Base-by-base conservation (phyloP, 2,329 filamentous ascomycete species). In the Monosporascus ibericus region DNA sequence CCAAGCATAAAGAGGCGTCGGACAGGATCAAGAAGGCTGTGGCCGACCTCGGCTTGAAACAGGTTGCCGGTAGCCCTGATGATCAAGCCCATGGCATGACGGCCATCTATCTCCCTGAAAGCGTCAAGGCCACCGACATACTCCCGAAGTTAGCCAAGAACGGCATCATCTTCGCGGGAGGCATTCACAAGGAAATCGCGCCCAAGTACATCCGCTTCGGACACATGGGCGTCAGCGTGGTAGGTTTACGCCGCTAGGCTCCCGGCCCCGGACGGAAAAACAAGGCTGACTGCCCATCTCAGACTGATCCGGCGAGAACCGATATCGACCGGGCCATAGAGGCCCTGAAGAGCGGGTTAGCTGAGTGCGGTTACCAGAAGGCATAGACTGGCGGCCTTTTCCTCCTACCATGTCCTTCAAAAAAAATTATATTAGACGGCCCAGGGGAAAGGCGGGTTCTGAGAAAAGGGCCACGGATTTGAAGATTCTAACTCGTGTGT, bases 11-110 rank as follows among this genome's bases (percentile, higher is more conserved):
- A 59, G 84, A 85, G 58, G 83, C 85, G 7, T 95, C 90, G 1
- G 83, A 94, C 70, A 87, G 84, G 69, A 84, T 97, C 69, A 97
- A 99, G 82, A 84, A 89, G 67, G 84, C 88, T 18, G 78, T 96
- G 49, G 74, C 82, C 5, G 86, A 88, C 49, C 77, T 97, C 37
- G 94, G 94, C 4, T 79, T 99, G 54, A 88, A 90, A 74, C 88
- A 96, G 68, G 79, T 99, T 38, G 92, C 94, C 22, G 72, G 81
- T 37, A 88, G 92, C 70, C 87, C 88, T 0, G 90, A 92, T 64
- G 88, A 95, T 72, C 92, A 97, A 75, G 91, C 94, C 42, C 92
- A 95, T 70, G 91, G 89, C 64, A 99, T 99, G 94, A 99, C 94
- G 3, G 92, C 94, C 53, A 94, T 99, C 61, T 96, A 94, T 72